A percentile compares a stretch with the other conserved stretches of the same genome.
Evolutionary conservation across 345 rosid species (phyloP).

Genomic region (Brassica napus): DNA sequence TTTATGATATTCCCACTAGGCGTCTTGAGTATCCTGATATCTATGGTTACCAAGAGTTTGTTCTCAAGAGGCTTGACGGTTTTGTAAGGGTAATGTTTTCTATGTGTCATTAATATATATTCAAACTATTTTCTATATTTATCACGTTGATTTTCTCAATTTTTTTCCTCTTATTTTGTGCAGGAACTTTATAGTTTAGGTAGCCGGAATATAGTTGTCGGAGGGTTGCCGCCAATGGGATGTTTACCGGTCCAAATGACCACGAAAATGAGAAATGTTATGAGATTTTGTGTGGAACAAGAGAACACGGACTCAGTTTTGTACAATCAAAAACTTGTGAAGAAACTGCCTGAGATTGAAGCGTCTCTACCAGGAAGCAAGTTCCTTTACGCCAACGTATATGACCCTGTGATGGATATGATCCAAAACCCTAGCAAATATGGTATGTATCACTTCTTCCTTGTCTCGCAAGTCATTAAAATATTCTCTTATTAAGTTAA

Average conservation of each 20-base stretch:
- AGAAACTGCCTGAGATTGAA: constrained; percentile 35
- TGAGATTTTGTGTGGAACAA: constrained; percentile 45
- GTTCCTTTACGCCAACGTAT: constrained; percentile 44
- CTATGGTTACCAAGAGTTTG: constrained; percentile 48
- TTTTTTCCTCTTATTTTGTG: neutral
- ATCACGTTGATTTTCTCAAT: neutral
- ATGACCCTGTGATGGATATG: constrained; percentile 51
- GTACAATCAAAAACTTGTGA: constrained; percentile 50
- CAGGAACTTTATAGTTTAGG: constrained; percentile 53
- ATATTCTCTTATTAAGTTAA: neutral
- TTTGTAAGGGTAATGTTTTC: constrained; percentile 41
- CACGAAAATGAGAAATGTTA: neutral
- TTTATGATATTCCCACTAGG: constrained; percentile 46
- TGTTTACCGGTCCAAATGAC: constrained; percentile 60
- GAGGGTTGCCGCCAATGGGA: constrained; percentile 63
- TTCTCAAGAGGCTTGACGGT: constrained; percentile 32
- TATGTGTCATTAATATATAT: neutral
- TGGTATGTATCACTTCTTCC: constrained; percentile 28
- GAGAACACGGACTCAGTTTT: constrained; percentile 47
- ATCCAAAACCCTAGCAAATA: constrained; percentile 44
- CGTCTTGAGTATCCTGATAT: constrained; percentile 31
- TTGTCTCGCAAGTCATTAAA: neutral
- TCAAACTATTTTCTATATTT: neutral
- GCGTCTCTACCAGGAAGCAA: constrained; percentile 47
- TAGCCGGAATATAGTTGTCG: constrained; percentile 42